Base-by-base conservation (phyloP, 2,329 filamentous ascomycete species). In the Penicillium thymicola region DNA sequence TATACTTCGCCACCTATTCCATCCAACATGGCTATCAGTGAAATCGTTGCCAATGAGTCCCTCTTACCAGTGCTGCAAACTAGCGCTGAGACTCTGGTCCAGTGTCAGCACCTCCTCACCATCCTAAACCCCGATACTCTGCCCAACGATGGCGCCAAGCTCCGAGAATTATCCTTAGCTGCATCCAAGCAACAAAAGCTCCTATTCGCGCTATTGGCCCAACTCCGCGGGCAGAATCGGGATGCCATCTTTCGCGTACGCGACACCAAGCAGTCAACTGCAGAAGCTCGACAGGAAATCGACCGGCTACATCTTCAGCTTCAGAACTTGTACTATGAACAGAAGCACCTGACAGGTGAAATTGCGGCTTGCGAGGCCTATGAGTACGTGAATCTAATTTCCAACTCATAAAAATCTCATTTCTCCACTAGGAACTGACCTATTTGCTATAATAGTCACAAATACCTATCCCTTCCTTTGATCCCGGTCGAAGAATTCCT, bases 321-420 rank as follows among this genome's bases (percentile, higher is more conserved):
- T 54, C 93, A 97, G 75, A 99, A 99, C 70, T 79, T 99, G 8
- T 95, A 94, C 73, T 99, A 99, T 70, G 93, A 99, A 75, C 92
- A 97, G 77, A 82, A 90, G 53, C 92, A 97, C 74, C 78, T 99
- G 53, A 86, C 89, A 62, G 90, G 90, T 47, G 94, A 99, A 76
- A 97, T 99, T 59, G 80, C 85, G 0, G 91, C 90, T 9, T 97
- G 94, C 73, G 90, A 96, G 71, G 89, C 87, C 50, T 97, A 95
- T 67, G 90, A 96, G 91, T 96, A 78, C 60, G 89, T 83, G 13
- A 25, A 44, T 37, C 16, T 23, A n/a, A 51, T 28, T 30, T 52
- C 43, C 30, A 32, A 13, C 5, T n/a, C 16, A 48, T 28, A 2
- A n/a, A 28, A 41, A 51, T 48, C 37, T 47, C 18, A 23, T 32